Evolutionary conservation across 2,329 filamentous ascomycete species (phyloP).

Genomic region (Calonectria pauciramosa): DNA sequence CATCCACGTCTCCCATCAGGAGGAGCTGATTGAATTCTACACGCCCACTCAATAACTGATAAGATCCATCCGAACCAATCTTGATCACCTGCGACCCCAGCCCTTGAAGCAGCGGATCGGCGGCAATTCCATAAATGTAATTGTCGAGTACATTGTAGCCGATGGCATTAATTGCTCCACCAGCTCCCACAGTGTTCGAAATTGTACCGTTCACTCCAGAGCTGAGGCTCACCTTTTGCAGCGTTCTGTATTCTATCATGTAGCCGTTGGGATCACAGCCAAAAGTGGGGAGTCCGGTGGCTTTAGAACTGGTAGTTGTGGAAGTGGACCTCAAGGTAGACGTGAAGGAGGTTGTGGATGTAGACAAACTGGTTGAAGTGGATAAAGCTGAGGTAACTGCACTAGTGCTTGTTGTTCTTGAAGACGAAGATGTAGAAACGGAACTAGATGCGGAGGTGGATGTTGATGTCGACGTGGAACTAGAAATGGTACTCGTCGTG

Average conservation of each 20-base stretch:
- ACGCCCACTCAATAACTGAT: constrained; percentile 30
- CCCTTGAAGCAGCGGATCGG: neutral
- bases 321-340: neutral
- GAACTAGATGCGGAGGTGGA: neutral
- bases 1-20: constrained; percentile 43
- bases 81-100: constrained; percentile 40
- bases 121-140: constrained; percentile 39
- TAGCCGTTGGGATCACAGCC: neutral
- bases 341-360: neutral
- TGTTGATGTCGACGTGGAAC: neutral
- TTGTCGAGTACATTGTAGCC: constrained; percentile 40
- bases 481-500: neutral
- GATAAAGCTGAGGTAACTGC: neutral
- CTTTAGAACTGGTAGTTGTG: neutral
- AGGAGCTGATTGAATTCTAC: constrained; percentile 29
- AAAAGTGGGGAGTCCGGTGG: neutral
- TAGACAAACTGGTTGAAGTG: neutral
- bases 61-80: constrained; percentile 38
- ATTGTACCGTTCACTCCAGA: neutral
- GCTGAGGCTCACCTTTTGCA: neutral
- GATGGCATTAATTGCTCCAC: constrained; percentile 29
- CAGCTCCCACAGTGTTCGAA: constrained; percentile 20
- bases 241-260: neutral
- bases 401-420: neutral
- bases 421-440: neutral